phyloP scores from a whole-genome alignment of 495 filamentous ascomycete species.

The Baudoinia panamericana region DNA sequence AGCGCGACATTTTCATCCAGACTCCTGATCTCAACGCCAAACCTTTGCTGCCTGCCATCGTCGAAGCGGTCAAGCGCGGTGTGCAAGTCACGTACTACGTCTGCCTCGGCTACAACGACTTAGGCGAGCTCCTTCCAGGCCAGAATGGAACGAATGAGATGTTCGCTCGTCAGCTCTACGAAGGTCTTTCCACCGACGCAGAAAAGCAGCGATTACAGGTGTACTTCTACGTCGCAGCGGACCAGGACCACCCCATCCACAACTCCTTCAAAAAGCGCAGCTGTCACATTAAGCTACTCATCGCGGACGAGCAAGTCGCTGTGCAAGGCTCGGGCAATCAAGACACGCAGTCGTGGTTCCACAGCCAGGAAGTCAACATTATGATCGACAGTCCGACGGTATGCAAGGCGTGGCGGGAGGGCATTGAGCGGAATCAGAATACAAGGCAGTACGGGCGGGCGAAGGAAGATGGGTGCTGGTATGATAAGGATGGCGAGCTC shows the following conservation, averaged over 20 bases:
- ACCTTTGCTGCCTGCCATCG: constrained; percentile 47
- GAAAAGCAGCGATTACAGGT: constrained; percentile 41
- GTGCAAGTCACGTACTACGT: constrained; percentile 55
- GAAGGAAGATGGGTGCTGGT: constrained; percentile 41
- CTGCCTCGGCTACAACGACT: constrained; percentile 67
- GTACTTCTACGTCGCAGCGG: constrained; percentile 58
- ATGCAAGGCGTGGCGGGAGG: constrained; percentile 50
- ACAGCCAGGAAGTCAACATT: constrained; percentile 63
- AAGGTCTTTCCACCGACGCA: constrained; percentile 31
- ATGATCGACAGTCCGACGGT: constrained; percentile 50
- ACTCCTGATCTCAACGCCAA: constrained; percentile 63
- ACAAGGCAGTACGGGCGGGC: constrained; percentile 50
- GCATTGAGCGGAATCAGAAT: constrained; percentile 55
- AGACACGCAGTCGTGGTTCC: constrained; percentile 70
- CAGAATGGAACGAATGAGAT: constrained; percentile 70
- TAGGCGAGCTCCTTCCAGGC: constrained; percentile 58
- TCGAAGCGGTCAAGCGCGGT: constrained; percentile 50
- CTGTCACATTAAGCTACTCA: constrained; percentile 54
- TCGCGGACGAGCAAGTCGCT: constrained; percentile 53
- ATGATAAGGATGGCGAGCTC: constrained; percentile 42
- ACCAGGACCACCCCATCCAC: constrained; percentile 52
- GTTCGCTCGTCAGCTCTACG: constrained; percentile 45
- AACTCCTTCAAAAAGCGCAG: constrained; percentile 47
- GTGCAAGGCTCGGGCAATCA: constrained; percentile 67
- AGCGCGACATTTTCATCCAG: constrained; percentile 53